phyloP scores from a whole-genome alignment of 2,329 filamentous ascomycete species.

The Apiospora koreana region DNA sequence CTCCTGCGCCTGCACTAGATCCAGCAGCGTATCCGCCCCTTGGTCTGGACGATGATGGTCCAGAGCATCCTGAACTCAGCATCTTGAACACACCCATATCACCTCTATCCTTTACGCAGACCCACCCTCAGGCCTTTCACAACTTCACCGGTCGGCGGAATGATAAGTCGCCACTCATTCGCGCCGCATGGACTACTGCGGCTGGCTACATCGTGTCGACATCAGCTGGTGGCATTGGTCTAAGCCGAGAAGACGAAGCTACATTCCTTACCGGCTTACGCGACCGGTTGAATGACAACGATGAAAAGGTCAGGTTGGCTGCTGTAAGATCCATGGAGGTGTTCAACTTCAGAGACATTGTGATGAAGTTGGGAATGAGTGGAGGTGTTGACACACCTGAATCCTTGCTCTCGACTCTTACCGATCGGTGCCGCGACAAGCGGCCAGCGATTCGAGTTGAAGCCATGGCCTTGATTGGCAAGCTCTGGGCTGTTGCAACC shows the following conservation, averaged over 20 bases:
- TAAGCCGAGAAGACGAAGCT: slow-evolving; percentile 80
- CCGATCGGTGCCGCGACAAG: slow-evolving; percentile 86
- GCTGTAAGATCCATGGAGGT: slow-evolving; percentile 82
- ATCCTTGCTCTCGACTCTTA: slow-evolving; percentile 78
- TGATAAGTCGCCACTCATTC: slow-evolving; percentile 81
- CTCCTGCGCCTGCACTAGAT: slow-evolving; percentile 71
- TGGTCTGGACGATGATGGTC: slow-evolving; percentile 60
- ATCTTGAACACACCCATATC: slow-evolving; percentile 82
- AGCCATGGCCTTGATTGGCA: slow-evolving; percentile 81
- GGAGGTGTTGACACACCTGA: slow-evolving; percentile 75
- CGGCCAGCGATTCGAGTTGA: slow-evolving; percentile 80
- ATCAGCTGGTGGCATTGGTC: slow-evolving; percentile 83
- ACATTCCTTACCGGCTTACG: slow-evolving; percentile 72
- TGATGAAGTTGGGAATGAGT: slow-evolving; percentile 76
- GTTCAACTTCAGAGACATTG: slow-evolving; percentile 78
- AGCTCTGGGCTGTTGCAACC: slow-evolving; percentile 90
- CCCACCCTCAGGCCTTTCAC: slow-evolving; percentile 76
- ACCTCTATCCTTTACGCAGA: slow-evolving; percentile 85
- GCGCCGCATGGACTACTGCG: slow-evolving; percentile 82
- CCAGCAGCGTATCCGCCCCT: slow-evolving; percentile 83
- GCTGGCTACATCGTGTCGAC: slow-evolving; percentile 88
- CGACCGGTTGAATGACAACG: slow-evolving; percentile 81
- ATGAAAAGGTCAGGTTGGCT: slow-evolving; percentile 88
- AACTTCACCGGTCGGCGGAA: slow-evolving; percentile 83
- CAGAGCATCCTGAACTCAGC: slow-evolving; percentile 51